Evolutionary conservation across 2,329 filamentous ascomycete genomes (phyloP), one percentile per base, ranked within the genome.

Genomic region (Cladosporium sp.): DNA sequence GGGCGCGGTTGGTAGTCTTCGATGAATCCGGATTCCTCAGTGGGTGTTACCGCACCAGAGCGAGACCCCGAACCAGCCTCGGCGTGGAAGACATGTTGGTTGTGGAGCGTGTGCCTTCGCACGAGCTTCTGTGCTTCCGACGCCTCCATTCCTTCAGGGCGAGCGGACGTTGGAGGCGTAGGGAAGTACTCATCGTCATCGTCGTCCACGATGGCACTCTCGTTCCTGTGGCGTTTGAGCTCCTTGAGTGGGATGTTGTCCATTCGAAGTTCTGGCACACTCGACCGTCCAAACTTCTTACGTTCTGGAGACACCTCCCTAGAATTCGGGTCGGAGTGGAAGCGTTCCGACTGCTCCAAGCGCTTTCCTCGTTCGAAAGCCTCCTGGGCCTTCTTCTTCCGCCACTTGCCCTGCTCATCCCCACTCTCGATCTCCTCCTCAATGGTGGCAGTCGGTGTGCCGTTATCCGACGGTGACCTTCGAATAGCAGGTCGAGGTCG

Each of bases 1-100:
- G 87, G 87, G 40, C 77, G 76, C 42, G 84, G 82, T 14, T 87
- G 79, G 63, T 87, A 88, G 52, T 81, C 77, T 41, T 81, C 78
- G 44, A 78, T 77, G 18, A 78, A 74, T 41, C 80, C 74, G 37
- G 70, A 64, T 43, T 76, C 73, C 40, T 72, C 67, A 1, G 67
- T 68, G 2, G 75, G 77, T 2, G 77, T 80, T 6, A 72, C 68
- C 41, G 73, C 72, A 13, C 76, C 77, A 13, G 77, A 80, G 10
- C 56, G 62, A 8, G 55, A 61, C 16, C 49, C 48, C 33, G 49
- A 35, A 22, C 52, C 46, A 19, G 54, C 9, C 32, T 56, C 52
- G 22, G 43, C 44, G 16, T 56, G 50, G 7, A 55, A 52, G 11
- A 53, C 48, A 2, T 63, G 54, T 18, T 53, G 53, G 41, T 54